Base-by-base conservation (phyloP, 768 basidiomycete species). In the Amanita exitialis region DNA sequence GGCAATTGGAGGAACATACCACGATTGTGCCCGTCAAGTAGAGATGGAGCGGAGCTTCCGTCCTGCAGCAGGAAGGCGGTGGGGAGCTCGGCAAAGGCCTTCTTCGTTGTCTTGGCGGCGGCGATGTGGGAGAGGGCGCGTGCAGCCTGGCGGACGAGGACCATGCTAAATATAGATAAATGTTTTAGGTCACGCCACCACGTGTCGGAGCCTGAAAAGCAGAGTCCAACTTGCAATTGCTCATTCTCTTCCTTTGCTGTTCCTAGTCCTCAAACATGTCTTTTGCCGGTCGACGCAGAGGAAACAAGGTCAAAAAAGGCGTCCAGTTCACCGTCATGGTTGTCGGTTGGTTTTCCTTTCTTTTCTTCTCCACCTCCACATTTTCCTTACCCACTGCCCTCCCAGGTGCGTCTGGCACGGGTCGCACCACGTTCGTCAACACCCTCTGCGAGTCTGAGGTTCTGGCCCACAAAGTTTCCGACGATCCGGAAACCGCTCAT, bases 321-420 rank as follows among this genome's bases (percentile, higher is more conserved):
- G 89, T 98, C 48, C 92, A 95, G 72, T 90, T 98, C 72, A 98
- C 95, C 58, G 68, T 97, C 61, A 93, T 93, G 90, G 95, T 97
- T 49, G 92, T 95, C 63, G 95, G 95, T 95, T 56, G 90, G 34
- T 52, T 18, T 38, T 30, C 10, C 44, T 30, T 46, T 58, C 54
- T 44, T 9, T 20, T n/a, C 21, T 15, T 25, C 20, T 16, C n/a
- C n/a, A n/a, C n/a, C 56, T 57, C 54, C 54, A n/a, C n/a, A 57
- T 54, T 51, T 59, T 54, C 54, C 56, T 60, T 44, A 56, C 53
- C 32, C 39, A 57, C 28, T 56, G 55, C 32, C 47, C 50, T 57
- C 53, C 55, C 59, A 97, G 95, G 95, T 74, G 89, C 93, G 53
- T 96, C 93, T 69, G 95, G 95, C 41, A 95, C 93, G 47, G 93